phyloP scores from a whole-genome alignment of 495 filamentous ascomycete genomes.

The Penicillium desertorum region DNA sequence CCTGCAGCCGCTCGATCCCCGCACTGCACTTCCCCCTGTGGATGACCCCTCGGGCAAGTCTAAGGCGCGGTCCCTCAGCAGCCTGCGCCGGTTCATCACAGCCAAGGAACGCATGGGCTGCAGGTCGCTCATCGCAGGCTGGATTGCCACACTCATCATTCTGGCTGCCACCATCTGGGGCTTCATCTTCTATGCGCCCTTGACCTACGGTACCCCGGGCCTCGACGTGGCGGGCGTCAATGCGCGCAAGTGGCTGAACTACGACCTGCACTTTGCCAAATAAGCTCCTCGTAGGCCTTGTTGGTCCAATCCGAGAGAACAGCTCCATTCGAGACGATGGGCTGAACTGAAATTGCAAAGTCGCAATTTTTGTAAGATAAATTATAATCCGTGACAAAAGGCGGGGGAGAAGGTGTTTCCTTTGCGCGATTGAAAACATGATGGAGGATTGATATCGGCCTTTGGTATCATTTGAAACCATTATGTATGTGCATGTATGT shows the following conservation, averaged over 20 bases:
- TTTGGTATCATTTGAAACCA: not conserved
- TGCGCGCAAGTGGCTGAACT: constrained; percentile 90
- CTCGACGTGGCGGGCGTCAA: constrained; percentile 76
- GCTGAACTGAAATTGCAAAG: constrained; percentile 6
- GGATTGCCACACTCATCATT: constrained; percentile 74
- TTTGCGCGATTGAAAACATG: constrained; percentile 1
- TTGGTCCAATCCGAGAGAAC: not conserved
- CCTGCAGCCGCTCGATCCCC: constrained; percentile 63
- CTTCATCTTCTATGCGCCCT: constrained; percentile 89
- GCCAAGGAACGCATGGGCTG: constrained; percentile 76
- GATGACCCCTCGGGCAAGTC: constrained; percentile 47
- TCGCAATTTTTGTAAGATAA: constrained; percentile 13
- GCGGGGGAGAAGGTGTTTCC: not conserved
- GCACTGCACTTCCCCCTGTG: constrained; percentile 45
- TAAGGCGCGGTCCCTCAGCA: constrained; percentile 28
- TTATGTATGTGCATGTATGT: constrained; percentile 10
- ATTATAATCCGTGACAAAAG: constrained; percentile 3
- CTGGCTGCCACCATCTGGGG: constrained; percentile 66
- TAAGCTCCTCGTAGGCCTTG: constrained; percentile 44
- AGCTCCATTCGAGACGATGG: not conserved
- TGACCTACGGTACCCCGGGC: constrained; percentile 96
- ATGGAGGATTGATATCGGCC: not conserved
- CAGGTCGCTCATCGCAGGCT: constrained; percentile 74
- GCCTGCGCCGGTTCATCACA: constrained; percentile 53
- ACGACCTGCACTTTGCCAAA: constrained; percentile 98